Evolutionary conservation across 108 stramenopile species (phyloP).

Genomic region (Pelagomonas calceolata): DNA sequence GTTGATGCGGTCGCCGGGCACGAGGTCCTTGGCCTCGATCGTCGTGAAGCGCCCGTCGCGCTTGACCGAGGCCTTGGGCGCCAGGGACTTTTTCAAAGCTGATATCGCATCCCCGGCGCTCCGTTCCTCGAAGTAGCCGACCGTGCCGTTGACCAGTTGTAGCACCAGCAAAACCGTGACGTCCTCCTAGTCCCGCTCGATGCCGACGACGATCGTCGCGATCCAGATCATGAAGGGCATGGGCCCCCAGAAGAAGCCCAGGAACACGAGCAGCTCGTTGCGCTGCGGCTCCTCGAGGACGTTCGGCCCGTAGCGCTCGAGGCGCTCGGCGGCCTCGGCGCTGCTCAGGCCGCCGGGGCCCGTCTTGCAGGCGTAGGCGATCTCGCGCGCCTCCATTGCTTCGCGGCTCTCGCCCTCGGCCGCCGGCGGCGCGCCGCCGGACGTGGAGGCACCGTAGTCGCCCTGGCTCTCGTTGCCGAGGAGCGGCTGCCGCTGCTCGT

Average conservation of each 20-base stretch:
- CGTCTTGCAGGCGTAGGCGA: neutral
- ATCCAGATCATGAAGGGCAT: constrained; percentile 71
- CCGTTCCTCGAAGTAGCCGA: constrained; percentile 48
- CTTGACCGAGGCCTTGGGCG: constrained; percentile 50
- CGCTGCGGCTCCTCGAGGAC: constrained; percentile 44
- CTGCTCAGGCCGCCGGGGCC: constrained; percentile 30
- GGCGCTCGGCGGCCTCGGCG: constrained; percentile 23
- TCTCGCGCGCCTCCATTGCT: neutral
- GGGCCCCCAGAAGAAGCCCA: constrained; percentile 49
- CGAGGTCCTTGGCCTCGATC: constrained; percentile 37
- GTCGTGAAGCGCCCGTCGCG: constrained; percentile 39
- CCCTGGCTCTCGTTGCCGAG: no score
- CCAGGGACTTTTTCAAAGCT: constrained; percentile 54
- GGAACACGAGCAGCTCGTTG: constrained; percentile 40
- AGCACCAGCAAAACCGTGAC: constrained; percentile 40
- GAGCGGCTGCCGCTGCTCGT: no score
- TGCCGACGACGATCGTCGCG: constrained; percentile 46
- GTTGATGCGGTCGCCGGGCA: constrained; percentile 42
- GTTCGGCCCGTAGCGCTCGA: constrained; percentile 42
- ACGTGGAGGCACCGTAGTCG: no score
- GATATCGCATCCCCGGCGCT: constrained; percentile 64
- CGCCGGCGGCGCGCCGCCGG: no score
- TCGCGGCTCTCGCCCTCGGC: neutral
- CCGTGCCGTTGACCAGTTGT: constrained; percentile 44
- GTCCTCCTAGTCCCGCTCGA: constrained; percentile 37